These are phyloP conservation scores for Apiotrichum mycotoxinovorans DNA, from an alignment of 1,284 basidiomycete species.

Conservation along the genomic window DNA sequence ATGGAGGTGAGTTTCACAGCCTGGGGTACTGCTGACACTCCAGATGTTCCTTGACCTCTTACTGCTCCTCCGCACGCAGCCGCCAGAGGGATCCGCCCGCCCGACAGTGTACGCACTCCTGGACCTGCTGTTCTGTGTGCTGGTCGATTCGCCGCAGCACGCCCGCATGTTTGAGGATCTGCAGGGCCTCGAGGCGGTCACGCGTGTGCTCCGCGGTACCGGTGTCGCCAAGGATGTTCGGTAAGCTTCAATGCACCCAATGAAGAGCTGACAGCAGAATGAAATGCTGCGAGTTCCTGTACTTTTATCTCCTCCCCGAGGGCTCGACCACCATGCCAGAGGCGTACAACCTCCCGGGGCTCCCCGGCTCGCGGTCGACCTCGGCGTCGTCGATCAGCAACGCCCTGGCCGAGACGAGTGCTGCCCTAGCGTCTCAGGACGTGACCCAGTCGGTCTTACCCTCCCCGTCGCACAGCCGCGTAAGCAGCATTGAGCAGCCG, in stretches of 20 bases:
- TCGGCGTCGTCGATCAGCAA: background rate
- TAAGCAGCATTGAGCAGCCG: background rate
- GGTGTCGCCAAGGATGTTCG: constrained; percentile 75
- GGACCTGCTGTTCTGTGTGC: constrained; percentile 74
- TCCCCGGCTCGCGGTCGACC: background rate
- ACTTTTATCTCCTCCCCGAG: constrained; percentile 86
- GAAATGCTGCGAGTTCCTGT: constrained; percentile 88
- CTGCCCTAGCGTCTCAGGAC: background rate
- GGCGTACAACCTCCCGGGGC: background rate
- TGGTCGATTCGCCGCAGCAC: constrained; percentile 72
- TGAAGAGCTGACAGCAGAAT: constrained; percentile 57
- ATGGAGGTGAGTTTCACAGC: constrained; percentile 61
- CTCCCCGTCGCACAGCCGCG: constrained; percentile 1
- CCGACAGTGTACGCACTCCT: constrained; percentile 62
- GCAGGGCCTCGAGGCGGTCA: constrained; percentile 71
- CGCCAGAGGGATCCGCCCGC: constrained; percentile 21
- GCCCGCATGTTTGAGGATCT: constrained; percentile 71
- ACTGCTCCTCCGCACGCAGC: constrained; percentile 35
- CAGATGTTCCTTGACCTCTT: constrained; percentile 44
- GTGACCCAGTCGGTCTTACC: background rate
- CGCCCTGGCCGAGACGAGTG: background rate
- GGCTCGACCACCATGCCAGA: constrained; percentile 10
- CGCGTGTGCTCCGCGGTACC: constrained; percentile 74
- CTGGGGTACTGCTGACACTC: background rate
- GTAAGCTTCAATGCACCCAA: constrained; percentile 53